These are phyloP conservation scores for Phytopythium delawarense DNA, from an alignment of 352 stramenopile species.

Conservation along the genomic window DNA sequence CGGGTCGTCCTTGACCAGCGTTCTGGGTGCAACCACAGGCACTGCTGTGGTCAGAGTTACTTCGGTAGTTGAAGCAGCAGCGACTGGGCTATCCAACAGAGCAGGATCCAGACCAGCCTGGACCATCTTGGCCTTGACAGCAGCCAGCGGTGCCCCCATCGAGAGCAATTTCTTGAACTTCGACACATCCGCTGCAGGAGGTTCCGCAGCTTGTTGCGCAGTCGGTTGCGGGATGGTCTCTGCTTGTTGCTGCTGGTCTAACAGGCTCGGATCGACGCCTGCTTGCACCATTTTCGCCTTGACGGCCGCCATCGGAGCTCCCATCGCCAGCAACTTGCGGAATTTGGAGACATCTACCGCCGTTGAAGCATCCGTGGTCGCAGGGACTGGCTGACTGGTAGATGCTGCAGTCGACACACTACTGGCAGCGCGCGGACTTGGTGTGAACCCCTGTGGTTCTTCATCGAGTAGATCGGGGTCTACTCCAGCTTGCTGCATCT, in stretches of 20 bases:
- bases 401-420: conserved; percentile 2
- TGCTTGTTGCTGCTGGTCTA: conserved; percentile 27
- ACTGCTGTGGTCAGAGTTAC: not conserved
- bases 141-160: conserved; percentile 54
- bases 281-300: conserved; percentile 68
- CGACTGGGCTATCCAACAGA: conserved; percentile 29
- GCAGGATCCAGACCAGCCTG: conserved; percentile 58
- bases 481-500: conserved; percentile 75
- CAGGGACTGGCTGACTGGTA: conserved; percentile 4
- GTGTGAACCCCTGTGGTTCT: conserved; percentile 29
- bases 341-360: conserved; percentile 62
- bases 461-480: conserved; percentile 57
- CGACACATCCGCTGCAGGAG: conserved; percentile 18
- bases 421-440: conserved; percentile 9
- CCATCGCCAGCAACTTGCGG: conserved; percentile 89
- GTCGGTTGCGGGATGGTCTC: conserved; percentile 13
- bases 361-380: conserved; percentile 3
- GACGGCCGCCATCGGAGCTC: conserved; percentile 63
- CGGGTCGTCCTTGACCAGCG: conserved; percentile 45
- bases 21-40: not conserved
- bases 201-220: not conserved
- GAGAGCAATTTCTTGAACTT: conserved; percentile 65
- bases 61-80: not conserved
- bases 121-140: conserved; percentile 64
- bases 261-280: conserved; percentile 42